Evolutionary conservation across 768 basidiomycete genomes (phyloP), one percentile per base, ranked within the genome.

Genomic region (Guyanaporus albipodus): DNA sequence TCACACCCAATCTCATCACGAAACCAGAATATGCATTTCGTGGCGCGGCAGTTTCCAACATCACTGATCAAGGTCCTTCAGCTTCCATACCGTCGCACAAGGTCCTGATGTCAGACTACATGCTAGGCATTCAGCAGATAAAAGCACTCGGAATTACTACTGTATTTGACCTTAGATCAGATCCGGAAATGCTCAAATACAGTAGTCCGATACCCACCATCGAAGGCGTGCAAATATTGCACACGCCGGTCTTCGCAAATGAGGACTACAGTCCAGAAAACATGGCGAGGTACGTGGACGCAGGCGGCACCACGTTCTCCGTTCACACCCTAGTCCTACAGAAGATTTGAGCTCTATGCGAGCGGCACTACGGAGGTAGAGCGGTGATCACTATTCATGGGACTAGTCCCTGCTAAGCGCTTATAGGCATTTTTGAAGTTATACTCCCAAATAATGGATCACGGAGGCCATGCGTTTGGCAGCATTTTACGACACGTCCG

Each of bases 231-330:
- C 72, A 79, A 29, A 63, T 88, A 42, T 37, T 80, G 14, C 82
- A 76, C 44, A 68, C 71, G 12, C 87, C 88, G 1, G 84, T 90
- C 42, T 78, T 78, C 50, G 69, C 75, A 56, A 79, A 70, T 37
- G 83, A 83, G 60, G 88, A 91, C 60, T 90, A 90, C 63, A 88
- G 86, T 61, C 87, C 87, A 18, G 84, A 89, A 66, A 79, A 75
- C 68, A 85, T 91, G 79, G 84, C 88, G 57, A 85, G 79, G 87
- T 89, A 69, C 69, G 86, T 82, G 74, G 69, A 57, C 54, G 38
- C 47, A 22, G 31, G 12, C 8, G n/a, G 2, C 49, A 11, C 34
- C 4, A 6, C 19, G 18, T 31, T 32, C 28, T 9, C 42, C 24
- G 28, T 32, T 33, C 32, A 22, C 4, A 38, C 34, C 51, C 64